These are phyloP conservation scores for Royoungia palumana DNA, from an alignment of 768 basidiomycete species.

Conservation along the genomic window DNA sequence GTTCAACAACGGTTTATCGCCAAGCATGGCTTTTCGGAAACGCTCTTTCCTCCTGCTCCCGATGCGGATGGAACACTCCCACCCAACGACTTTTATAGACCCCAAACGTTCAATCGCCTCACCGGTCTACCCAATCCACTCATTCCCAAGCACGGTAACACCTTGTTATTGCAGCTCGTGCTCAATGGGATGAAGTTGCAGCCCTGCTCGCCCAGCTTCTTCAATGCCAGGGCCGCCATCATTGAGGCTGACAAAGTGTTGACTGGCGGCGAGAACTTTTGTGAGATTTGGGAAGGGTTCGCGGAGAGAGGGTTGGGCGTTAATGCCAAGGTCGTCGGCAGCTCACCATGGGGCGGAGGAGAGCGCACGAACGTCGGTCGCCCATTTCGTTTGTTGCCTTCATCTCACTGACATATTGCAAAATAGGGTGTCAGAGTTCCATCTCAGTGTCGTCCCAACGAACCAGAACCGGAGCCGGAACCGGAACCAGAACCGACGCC, in stretches of 20 bases:
- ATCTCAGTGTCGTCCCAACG: constrained; percentile 34
- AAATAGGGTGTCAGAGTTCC: constrained; percentile 43
- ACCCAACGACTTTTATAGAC: constrained; percentile 66
- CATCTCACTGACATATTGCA: not conserved
- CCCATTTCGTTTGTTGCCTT: not conserved
- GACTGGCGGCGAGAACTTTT: constrained; percentile 92
- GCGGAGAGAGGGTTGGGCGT: constrained; percentile 75
- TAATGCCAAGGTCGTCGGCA: constrained; percentile 69
- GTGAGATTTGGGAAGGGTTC: constrained; percentile 84
- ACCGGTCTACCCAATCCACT: constrained; percentile 41
- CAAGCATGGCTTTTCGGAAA: constrained; percentile 77
- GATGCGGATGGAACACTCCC: constrained; percentile 61
- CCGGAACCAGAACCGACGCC: constrained; percentile 27
- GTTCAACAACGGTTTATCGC: constrained; percentile 68
- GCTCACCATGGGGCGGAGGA: constrained; percentile 93
- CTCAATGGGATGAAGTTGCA: constrained; percentile 94
- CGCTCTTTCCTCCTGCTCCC: constrained; percentile 78
- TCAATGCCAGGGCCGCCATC: constrained; percentile 86
- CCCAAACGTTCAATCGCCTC: constrained; percentile 29
- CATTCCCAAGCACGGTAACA: constrained; percentile 90
- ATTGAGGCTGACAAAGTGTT: constrained; percentile 86
- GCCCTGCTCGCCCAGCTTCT: constrained; percentile 86
- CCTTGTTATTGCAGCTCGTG: constrained; percentile 79
- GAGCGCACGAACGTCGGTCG: constrained; percentile 59
- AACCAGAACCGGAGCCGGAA: constrained; percentile 1